These are phyloP conservation scores for Aspergillus diversus DNA, from an alignment of 495 filamentous ascomycete species.

Conservation along the genomic window DNA sequence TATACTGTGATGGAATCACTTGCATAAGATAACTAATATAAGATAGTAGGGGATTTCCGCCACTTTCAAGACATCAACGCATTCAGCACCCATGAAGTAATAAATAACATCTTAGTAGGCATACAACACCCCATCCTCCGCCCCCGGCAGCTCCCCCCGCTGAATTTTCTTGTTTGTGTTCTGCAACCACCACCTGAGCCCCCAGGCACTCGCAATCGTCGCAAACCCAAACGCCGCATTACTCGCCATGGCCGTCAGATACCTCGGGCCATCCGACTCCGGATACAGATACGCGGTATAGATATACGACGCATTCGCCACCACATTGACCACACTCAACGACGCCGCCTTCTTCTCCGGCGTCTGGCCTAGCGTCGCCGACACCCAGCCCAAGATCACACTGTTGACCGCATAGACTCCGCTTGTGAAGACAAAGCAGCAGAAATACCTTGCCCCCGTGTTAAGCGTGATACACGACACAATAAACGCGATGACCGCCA, in stretches of 20 bases:
- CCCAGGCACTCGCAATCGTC: no score
- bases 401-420: conserved; percentile 48
- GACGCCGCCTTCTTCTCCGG: conserved; percentile 43
- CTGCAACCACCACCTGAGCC: no score
- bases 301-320: conserved; percentile 17
- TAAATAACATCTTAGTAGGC: no score
- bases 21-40: no score
- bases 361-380: conserved; percentile 55
- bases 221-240: no score
- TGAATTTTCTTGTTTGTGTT: no score
- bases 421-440: conserved; percentile 54
- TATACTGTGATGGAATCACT: no score
- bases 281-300: conserved; percentile 22
- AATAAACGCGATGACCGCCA: conserved; percentile 53
- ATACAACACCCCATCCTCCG: no score
- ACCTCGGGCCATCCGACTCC: conserved; percentile 16
- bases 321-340: conserved; percentile 15
- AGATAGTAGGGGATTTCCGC: no score
- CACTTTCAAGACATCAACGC: no score
- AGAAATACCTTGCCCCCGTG: conserved; percentile 52
- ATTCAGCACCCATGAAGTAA: no score
- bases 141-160: no score
- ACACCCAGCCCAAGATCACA: conserved; percentile 57
- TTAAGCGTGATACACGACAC: conserved; percentile 45
- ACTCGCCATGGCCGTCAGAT: conserved; percentile 1